Evolutionary conservation across 2,329 filamentous ascomycete species (phyloP).

Genomic region (Nigrospora sphaerica): DNA sequence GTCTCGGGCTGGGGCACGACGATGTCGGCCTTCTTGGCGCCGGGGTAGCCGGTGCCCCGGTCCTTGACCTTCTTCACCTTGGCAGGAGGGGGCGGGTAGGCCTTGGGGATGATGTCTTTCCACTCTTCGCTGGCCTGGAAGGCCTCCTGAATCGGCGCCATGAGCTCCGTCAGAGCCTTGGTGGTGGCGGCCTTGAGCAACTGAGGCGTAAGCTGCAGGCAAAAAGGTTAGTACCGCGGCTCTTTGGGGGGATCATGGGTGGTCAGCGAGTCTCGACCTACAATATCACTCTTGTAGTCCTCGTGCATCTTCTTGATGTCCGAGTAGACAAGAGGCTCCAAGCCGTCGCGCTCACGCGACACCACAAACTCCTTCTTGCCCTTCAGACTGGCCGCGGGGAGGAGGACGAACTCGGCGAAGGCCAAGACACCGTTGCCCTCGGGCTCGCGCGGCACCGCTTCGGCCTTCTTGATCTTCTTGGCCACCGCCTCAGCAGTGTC

Average conservation of each 20-base stretch:
- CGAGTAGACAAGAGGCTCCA: conserved; percentile 74
- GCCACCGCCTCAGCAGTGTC: conserved; percentile 67
- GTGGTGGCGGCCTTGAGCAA: conserved; percentile 79
- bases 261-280: conserved; percentile 33
- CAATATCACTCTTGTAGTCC: conserved; percentile 74
- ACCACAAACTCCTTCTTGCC: conserved; percentile 60
- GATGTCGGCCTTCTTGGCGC: conserved; percentile 41
- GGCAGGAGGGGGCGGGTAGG: conserved; percentile 72
- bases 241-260: not conserved
- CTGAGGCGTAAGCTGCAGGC: conserved; percentile 67
- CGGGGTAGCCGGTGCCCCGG: conserved; percentile 42
- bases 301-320: conserved; percentile 66
- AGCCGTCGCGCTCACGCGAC: conserved; percentile 52
- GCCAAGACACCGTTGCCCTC: conserved; percentile 83
- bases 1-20: conserved; percentile 59
- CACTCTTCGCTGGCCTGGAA: conserved; percentile 69
- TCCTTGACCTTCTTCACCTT: conserved; percentile 75
- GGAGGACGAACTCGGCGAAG: conserved; percentile 80
- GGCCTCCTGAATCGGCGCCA: conserved; percentile 69
- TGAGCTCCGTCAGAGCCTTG: conserved; percentile 62
- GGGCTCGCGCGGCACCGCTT: conserved; percentile 65
- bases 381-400: conserved; percentile 66
- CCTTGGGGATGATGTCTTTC: conserved; percentile 69
- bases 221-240: conserved; percentile 9
- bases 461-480: conserved; percentile 83